phyloP scores from a whole-genome alignment of 2,329 filamentous ascomycete genomes.

The Blastomyces parvus region DNA sequence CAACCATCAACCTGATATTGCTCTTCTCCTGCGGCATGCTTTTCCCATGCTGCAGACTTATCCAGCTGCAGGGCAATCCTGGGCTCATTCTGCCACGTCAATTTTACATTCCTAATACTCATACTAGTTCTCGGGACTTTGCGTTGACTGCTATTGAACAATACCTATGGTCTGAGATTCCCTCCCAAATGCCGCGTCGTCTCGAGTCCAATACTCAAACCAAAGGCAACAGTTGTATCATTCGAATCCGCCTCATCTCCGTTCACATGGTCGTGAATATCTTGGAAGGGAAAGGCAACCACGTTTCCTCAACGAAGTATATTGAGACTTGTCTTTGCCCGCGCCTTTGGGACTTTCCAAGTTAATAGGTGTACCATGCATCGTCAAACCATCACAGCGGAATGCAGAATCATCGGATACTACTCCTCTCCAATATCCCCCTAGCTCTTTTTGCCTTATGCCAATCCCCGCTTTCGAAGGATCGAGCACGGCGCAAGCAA shows the following conservation, averaged over 20 bases:
- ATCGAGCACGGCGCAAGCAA: slow-evolving; percentile 49
- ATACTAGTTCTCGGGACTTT: too few relatives aligned
- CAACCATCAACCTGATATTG: not conserved
- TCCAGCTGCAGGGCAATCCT: slow-evolving; percentile 22
- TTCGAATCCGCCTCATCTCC: slow-evolving; percentile 27
- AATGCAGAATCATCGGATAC: slow-evolving; percentile 30
- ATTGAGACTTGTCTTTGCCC: slow-evolving; percentile 18
- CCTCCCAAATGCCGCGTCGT: not conserved
- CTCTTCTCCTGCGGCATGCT: too few relatives aligned
- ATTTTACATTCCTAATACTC: too few relatives aligned
- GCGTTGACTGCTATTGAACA: too few relatives aligned
- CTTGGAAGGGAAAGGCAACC: slow-evolving; percentile 9
- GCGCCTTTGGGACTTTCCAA: slow-evolving; percentile 27
- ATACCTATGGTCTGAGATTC: slow-evolving; percentile 12
- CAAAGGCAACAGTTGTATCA: slow-evolving; percentile 26
- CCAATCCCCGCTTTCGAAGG: slow-evolving; percentile 32
- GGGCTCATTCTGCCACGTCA: slow-evolving; percentile 20
- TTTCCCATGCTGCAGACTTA: slow-evolving; percentile 30
- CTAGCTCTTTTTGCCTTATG: slow-evolving; percentile 21
- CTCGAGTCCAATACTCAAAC: slow-evolving; percentile 19
- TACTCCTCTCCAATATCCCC: slow-evolving; percentile 24
- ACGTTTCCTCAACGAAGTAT: not conserved
- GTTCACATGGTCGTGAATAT: slow-evolving; percentile 23
- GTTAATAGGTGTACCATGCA: slow-evolving; percentile 25
- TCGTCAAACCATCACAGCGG: slow-evolving; percentile 24